phyloP scores from a whole-genome alignment of 345 rosid genomes.

The Populus pruinosa region DNA sequence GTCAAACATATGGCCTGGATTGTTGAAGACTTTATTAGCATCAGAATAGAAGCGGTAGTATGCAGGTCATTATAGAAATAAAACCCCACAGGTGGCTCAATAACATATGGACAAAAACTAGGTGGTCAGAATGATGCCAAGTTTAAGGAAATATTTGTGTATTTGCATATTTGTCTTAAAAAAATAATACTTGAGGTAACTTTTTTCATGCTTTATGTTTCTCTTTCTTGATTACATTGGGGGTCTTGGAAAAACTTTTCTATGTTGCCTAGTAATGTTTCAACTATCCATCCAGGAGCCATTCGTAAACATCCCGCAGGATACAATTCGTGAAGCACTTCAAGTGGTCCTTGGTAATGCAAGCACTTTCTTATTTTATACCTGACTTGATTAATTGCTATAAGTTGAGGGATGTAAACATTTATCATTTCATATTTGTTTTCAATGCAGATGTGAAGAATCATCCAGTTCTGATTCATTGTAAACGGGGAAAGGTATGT shows the following conservation, averaged over 20 bases:
- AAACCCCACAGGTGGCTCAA: not conserved
- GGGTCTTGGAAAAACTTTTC: not conserved
- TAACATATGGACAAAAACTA: not conserved
- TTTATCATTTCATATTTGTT: not conserved
- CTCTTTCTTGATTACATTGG: not conserved
- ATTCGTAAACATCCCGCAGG: constrained; percentile 72
- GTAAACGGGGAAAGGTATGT: constrained; percentile 91
- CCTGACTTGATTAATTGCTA: not conserved
- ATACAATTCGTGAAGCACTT: constrained; percentile 82
- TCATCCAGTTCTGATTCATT: constrained; percentile 87
- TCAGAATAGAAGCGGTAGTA: not conserved
- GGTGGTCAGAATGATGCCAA: not conserved
- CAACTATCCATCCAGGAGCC: constrained; percentile 58
- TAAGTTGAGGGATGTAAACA: not conserved
- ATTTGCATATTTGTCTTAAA: not conserved
- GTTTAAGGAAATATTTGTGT: not conserved
- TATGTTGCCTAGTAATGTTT: constrained; percentile 2
- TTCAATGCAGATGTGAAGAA: constrained; percentile 66
- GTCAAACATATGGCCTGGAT: constrained; percentile 2
- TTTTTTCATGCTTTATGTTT: not conserved
- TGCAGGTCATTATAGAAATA: not conserved
- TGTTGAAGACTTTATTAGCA: not conserved
- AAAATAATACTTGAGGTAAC: not conserved
- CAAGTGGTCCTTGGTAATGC: constrained; percentile 72
- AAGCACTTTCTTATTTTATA: not conserved